These are phyloP conservation scores for Ophiocordyceps unilateralis DNA, from an alignment of 2,329 filamentous ascomycete genomes.

Conservation along the genomic window DNA sequence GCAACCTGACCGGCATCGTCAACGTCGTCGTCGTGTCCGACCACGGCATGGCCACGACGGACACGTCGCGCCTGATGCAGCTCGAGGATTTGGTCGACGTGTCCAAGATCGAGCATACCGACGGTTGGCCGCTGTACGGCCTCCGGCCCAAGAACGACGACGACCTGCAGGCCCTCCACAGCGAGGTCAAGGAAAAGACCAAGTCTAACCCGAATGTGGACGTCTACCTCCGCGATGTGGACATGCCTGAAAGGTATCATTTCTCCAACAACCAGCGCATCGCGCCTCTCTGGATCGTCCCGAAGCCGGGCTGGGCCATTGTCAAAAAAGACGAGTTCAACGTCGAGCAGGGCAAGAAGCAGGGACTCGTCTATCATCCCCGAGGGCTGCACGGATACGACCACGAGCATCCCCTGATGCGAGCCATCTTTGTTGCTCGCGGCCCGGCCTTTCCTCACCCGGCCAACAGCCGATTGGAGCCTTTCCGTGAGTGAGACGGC, in stretches of 20 bases:
- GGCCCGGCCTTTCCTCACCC: conserved; percentile 83
- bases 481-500: conserved; percentile 54
- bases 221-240: conserved; percentile 67
- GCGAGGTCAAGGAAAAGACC: conserved; percentile 37
- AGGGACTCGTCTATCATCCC: conserved; percentile 56
- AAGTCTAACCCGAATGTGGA: conserved; percentile 55
- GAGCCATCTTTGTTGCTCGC: conserved; percentile 82
- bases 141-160: conserved; percentile 58
- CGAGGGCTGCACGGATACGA: conserved; percentile 88
- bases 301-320: conserved; percentile 83
- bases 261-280: conserved; percentile 80
- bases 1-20: conserved; percentile 77
- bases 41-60: conserved; percentile 95
- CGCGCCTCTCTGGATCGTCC: conserved; percentile 86
- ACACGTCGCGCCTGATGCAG: conserved; percentile 63
- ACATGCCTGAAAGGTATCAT: conserved; percentile 89
- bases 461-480: conserved; percentile 60
- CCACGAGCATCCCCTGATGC: conserved; percentile 85
- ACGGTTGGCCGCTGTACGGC: conserved; percentile 89
- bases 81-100: conserved; percentile 78
- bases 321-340: conserved; percentile 68
- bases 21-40: conserved; percentile 95
- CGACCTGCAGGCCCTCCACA: conserved; percentile 52
- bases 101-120: conserved; percentile 60
- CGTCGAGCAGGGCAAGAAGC: conserved; percentile 43